Evolutionary conservation across 2,329 filamentous ascomycete genomes (phyloP), one percentile per base, ranked within the genome.

Genomic region (Malbranchea zuffiana): DNA sequence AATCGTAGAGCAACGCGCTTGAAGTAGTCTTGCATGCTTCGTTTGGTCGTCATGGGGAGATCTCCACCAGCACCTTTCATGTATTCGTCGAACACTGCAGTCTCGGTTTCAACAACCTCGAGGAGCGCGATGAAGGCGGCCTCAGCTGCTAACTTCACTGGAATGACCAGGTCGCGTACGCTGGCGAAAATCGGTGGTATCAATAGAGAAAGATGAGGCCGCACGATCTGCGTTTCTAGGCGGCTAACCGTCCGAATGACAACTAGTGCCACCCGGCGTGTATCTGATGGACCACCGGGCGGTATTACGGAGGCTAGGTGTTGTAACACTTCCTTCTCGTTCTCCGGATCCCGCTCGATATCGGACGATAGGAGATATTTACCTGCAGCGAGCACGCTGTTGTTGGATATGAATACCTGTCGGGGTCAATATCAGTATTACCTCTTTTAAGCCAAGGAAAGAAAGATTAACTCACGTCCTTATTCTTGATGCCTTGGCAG

Each of bases 21-120:
- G 66, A 96, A 96, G 65, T 98, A 98, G 59, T 98, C 90, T 41
- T 79, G 74, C 81, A 98, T 95, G 57, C 80, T 86, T 49, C 88
- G 74, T 71, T 92, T 90, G 12, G 77, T 77, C 26, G 75, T 80
- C 0, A 82, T 62, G 6, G 78, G 69, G 41, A 95, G 61, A 3
- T 75, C 73, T 34, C 74, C 72, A 4, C 73, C 75, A 1, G 78
- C 69, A 0, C 78, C 76, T 6, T 74, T 68, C 66, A 95, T 78
- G 61, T 86, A 96, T 62, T 87, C 87, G 50, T 95, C 87, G 57
- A 95, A 96, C 13, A 95, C 76, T 44, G 75, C 78, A 41, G 69
- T 72, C 54, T 95, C 90, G 45, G 87, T 80, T 29, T 94, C 84
- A 1, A 87, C 84, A 1, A 96, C 87, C 28, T 75, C 78, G 65